phyloP scores from a whole-genome alignment of 176 grass and related monocot genomes.

The Oryza glumipatula region DNA sequence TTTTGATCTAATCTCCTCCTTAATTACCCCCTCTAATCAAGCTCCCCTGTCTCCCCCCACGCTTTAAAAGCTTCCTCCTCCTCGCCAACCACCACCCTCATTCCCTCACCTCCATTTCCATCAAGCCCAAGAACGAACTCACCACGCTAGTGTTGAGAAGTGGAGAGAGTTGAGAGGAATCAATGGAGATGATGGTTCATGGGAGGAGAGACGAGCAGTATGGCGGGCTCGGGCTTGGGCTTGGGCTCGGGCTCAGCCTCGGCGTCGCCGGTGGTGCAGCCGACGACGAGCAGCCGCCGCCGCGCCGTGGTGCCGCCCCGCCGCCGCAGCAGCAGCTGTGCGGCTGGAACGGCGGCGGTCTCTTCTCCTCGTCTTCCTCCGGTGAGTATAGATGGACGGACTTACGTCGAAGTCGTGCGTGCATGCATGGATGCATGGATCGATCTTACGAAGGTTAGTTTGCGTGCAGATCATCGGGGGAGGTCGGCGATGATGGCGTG shows the following conservation, averaged over 20 bases:
- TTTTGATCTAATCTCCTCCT: background rate
- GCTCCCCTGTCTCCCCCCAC: background rate
- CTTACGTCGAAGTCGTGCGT: background rate
- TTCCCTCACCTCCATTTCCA: background rate
- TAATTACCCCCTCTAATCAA: background rate
- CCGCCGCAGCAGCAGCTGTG: conserved; percentile 6
- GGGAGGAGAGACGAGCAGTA: conserved; percentile 30
- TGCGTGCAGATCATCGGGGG: conserved; percentile 1
- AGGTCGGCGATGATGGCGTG: background rate
- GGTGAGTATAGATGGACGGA: background rate
- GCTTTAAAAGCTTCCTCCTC: background rate
- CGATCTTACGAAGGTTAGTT: background rate
- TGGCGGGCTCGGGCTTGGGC: background rate
- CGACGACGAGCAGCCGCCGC: background rate
- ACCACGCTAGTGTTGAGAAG: no score
- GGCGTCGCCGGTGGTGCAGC: conserved; percentile 32
- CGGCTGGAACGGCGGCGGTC: conserved; percentile 32
- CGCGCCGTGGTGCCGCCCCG: conserved; percentile 11
- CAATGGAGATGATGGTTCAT: conserved; percentile 32
- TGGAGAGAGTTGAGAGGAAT: background rate
- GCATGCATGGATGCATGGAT: no score
- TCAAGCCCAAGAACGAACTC: background rate
- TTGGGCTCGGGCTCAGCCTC: conserved; percentile 67
- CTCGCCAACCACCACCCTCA: background rate
- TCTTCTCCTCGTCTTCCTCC: conserved; percentile 37